These are phyloP conservation scores for Corymbia citriodora DNA, from an alignment of 441 rosid genomes.

Conservation along the genomic window DNA sequence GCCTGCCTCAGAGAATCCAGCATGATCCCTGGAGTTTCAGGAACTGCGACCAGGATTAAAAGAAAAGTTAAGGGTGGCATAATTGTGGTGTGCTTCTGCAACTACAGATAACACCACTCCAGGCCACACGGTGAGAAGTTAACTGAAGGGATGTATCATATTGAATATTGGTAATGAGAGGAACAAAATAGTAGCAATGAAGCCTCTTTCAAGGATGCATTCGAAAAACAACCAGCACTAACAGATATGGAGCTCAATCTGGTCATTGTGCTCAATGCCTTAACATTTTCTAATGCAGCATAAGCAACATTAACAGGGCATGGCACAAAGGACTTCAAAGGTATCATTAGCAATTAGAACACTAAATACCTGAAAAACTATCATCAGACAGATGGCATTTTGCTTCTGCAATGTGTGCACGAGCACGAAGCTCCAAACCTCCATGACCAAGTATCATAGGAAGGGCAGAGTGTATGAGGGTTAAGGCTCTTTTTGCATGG, in stretches of 20 bases:
- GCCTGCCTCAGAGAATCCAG: slow-evolving; percentile 85
- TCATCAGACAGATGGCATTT: slow-evolving; percentile 84
- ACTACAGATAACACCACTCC: background rate
- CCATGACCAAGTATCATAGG: slow-evolving; percentile 97
- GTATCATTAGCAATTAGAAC: background rate
- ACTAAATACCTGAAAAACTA: slow-evolving; percentile 61
- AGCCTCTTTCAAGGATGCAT: background rate
- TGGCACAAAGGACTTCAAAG: background rate
- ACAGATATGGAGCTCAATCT: background rate
- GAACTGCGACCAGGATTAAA: slow-evolving; percentile 22
- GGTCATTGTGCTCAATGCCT: slow-evolving; percentile 3
- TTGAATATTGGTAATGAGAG: background rate
- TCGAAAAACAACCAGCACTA: background rate
- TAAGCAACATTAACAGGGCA: background rate
- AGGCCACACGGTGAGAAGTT: background rate
- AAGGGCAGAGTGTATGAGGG: slow-evolving; percentile 66
- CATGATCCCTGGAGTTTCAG: slow-evolving; percentile 52
- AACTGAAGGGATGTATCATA: background rate
- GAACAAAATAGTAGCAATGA: background rate
- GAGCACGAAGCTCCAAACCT: slow-evolving; percentile 88
- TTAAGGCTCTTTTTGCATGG: slow-evolving; percentile 80
- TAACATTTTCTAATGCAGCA: background rate
- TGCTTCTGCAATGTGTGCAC: slow-evolving; percentile 87
- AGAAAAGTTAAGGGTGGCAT: background rate
- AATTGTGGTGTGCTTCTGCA: background rate